Percentiles rank a stretch among this genome's conserved stretches.
These are phyloP conservation scores for Talaromyces borbonicus DNA, from an alignment of 495 filamentous ascomycete species.

Conservation along the genomic window DNA sequence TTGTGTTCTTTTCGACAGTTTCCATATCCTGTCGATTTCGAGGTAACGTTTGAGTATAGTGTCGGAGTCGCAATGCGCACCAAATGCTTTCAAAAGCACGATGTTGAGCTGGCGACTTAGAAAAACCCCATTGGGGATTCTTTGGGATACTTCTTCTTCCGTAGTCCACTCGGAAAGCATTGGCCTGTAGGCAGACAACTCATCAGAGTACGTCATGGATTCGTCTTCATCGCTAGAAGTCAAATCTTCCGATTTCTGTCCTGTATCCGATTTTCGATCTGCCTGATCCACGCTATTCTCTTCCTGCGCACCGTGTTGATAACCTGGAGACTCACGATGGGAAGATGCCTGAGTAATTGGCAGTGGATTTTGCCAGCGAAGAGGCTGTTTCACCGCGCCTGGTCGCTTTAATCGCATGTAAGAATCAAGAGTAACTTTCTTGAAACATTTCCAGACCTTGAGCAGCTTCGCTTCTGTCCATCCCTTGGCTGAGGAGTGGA, in stretches of 20 bases:
- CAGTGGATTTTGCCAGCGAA: constrained; percentile 32
- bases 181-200: neutral
- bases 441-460: constrained; percentile 28
- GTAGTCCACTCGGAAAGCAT: neutral
- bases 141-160: constrained; percentile 14
- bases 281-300: too few species aligned
- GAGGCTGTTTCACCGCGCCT: neutral
- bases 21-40: constrained; percentile 34
- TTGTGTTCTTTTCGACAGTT: constrained; percentile 26
- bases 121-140: constrained; percentile 35
- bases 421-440: constrained; percentile 44
- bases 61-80: constrained; percentile 25
- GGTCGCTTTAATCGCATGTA: constrained; percentile 15
- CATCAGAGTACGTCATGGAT: neutral
- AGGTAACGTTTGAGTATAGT: constrained; percentile 33
- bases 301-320: too few species aligned
- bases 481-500: constrained; percentile 15
- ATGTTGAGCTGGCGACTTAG: constrained; percentile 33
- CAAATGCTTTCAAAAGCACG: constrained; percentile 33
- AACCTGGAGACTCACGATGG: too few species aligned
- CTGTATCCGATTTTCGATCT: neutral
- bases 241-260: neutral
- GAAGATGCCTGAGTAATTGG: too few species aligned
- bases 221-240: too few species aligned
- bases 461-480: constrained; percentile 56